These are phyloP conservation scores for Penicillium coffeae DNA, from an alignment of 495 filamentous ascomycete genomes.

Conservation along the genomic window DNA sequence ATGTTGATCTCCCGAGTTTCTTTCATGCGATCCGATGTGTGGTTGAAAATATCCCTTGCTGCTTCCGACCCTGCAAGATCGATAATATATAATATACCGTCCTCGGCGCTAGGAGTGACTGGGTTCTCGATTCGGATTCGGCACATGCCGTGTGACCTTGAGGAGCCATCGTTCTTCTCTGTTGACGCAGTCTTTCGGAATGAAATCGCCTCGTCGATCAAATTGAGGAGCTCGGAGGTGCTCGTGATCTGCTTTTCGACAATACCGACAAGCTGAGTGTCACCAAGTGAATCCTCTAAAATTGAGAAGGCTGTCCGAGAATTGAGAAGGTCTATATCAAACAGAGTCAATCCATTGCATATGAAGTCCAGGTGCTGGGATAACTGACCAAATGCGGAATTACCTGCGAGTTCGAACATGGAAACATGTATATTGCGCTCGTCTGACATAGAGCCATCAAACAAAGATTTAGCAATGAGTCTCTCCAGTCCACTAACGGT, in stretches of 20 bases:
- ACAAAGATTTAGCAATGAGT: conserved; percentile 22
- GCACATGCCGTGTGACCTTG: conserved; percentile 46
- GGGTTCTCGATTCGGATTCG: conserved; percentile 40
- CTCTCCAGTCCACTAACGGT: conserved; percentile 30
- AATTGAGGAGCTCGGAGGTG: conserved; percentile 13
- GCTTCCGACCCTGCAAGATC: conserved; percentile 48
- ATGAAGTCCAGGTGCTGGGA: neutral
- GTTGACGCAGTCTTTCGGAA: conserved; percentile 26
- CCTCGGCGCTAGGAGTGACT: conserved; percentile 7
- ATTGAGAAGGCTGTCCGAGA: conserved; percentile 17
- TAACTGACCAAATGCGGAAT: conserved; percentile 21
- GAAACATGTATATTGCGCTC: conserved; percentile 22
- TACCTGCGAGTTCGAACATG: conserved; percentile 31
- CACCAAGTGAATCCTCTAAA: conserved; percentile 30
- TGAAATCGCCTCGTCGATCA: conserved; percentile 21
- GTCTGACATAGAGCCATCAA: conserved; percentile 19
- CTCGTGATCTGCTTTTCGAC: conserved; percentile 11
- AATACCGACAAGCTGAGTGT: conserved; percentile 25
- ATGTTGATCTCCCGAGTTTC: conserved; percentile 46
- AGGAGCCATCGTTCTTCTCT: conserved; percentile 41
- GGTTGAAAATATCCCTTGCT: conserved; percentile 22
- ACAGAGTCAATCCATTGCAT: neutral
- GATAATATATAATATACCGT: conserved; percentile 42
- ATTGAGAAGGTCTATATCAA: conserved; percentile 19
- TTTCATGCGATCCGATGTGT: conserved; percentile 31